Evolutionary conservation across 768 basidiomycete species (phyloP).

Genomic region (Leucogyrophana mollusca): DNA sequence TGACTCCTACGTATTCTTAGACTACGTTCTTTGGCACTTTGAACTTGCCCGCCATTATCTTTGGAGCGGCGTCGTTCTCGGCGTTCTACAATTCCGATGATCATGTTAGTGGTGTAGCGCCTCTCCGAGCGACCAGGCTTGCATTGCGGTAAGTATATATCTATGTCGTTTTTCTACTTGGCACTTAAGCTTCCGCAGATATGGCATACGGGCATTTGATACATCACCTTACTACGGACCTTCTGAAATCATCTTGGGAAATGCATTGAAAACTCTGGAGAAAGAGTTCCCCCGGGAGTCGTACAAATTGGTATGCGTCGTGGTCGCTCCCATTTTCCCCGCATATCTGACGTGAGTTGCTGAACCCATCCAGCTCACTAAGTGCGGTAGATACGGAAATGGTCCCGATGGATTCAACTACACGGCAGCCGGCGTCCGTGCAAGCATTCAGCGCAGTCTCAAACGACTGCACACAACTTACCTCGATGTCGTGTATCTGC

Average conservation of each 20-base stretch:
- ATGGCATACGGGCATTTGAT: conserved; percentile 81
- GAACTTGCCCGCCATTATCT: conserved; percentile 50
- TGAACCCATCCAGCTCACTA: conserved; percentile 76
- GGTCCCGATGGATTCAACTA: conserved; percentile 66
- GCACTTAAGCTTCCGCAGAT: conserved; percentile 41
- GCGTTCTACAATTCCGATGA: conserved; percentile 63
- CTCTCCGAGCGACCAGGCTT: conserved; percentile 66
- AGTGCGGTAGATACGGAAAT: conserved; percentile 76
- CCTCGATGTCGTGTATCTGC: conserved; percentile 78
- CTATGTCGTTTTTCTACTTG: not conserved
- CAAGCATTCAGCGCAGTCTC: conserved; percentile 65
- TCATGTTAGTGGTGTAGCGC: conserved; percentile 51
- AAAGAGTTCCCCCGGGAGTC: conserved; percentile 75
- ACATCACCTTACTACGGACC: conserved; percentile 80
- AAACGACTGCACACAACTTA: conserved; percentile 71
- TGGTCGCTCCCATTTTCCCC: not conserved
- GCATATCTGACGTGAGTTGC: not conserved
- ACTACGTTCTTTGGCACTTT: conserved; percentile 29
- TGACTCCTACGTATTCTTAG: conserved; percentile 21
- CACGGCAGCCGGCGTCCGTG: conserved; percentile 59
- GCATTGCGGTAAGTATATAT: conserved; percentile 60
- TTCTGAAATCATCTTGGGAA: conserved; percentile 76
- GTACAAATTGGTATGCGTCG: conserved; percentile 60
- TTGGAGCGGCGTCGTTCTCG: conserved; percentile 73
- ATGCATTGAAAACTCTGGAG: conserved; percentile 55